Evolutionary conservation across 805 yeast genomes (phyloP).

Genomic region (Schwanniomyces occidentalis): DNA sequence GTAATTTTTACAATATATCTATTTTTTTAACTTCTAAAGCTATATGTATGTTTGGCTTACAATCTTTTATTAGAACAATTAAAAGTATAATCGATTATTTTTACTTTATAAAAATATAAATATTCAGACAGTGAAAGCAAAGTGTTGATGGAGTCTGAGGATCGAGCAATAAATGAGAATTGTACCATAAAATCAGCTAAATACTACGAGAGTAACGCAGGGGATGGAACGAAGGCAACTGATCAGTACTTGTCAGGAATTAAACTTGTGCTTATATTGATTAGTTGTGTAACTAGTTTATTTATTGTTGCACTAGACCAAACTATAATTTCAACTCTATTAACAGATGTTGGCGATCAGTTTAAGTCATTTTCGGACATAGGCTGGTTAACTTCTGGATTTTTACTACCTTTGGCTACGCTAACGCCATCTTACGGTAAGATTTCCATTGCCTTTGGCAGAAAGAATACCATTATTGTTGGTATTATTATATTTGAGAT

Average conservation of each 20-base stretch:
- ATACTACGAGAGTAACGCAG: constrained; percentile 39
- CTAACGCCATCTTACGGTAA: constrained; percentile 60
- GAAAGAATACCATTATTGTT: constrained; percentile 48
- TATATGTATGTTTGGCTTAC: too few species aligned
- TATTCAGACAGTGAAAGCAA: too few species aligned
- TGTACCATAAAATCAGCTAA: constrained; percentile 15
- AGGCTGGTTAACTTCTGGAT: constrained; percentile 62
- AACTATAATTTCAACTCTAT: constrained; percentile 55
- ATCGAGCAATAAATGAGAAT: too few species aligned
- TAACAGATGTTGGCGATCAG: constrained; percentile 49
- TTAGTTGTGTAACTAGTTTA: constrained; percentile 29
- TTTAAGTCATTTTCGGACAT: constrained; percentile 51
- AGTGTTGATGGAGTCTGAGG: too few species aligned
- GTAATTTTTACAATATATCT: too few species aligned
- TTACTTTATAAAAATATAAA: too few species aligned
- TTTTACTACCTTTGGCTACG: constrained; percentile 52
- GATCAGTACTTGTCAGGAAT: constrained; percentile 36
- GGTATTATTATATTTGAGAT: constrained; percentile 56
- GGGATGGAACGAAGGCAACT: constrained; percentile 39
- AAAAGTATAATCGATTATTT: too few species aligned
- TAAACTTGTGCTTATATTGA: constrained; percentile 22
- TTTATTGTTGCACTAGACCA: constrained; percentile 55
- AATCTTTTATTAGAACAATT: too few species aligned
- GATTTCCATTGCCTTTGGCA: constrained; percentile 55
- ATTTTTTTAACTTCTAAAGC: too few species aligned